Conservation (phyloP, 1,139 yeast genomes). For the Saccharomycopsis hybrid region DNA sequence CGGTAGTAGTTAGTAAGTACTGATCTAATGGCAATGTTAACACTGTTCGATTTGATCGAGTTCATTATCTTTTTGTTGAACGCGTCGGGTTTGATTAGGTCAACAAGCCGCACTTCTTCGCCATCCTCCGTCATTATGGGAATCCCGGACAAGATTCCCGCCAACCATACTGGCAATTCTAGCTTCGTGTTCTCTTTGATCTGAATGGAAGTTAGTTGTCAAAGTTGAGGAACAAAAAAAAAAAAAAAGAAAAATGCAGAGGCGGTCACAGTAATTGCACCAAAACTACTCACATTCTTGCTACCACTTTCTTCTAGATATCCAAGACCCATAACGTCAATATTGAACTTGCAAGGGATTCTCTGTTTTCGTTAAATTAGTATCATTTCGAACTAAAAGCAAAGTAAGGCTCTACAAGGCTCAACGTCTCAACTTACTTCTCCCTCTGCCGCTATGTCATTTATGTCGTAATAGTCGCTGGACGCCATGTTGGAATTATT, state of each 20-base stretch:
- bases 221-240: too few species aligned
- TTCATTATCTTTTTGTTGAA: slow-evolving; percentile 59
- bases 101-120: slow-evolving; percentile 53
- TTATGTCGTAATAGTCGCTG: slow-evolving; percentile 63
- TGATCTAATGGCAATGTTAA: slow-evolving; percentile 59
- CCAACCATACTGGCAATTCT: slow-evolving; percentile 87
- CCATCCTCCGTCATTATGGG: slow-evolving; percentile 33
- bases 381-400: too few species aligned
- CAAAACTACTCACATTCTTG: slow-evolving; percentile 31
- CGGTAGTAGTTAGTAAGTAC: slow-evolving; percentile 62
- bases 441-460: slow-evolving; percentile 76
- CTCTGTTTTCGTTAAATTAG: too few species aligned
- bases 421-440: slow-evolving; percentile 37
- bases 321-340: slow-evolving; percentile 79
- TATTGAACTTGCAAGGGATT: slow-evolving; percentile 72
- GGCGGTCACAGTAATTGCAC: too few species aligned
- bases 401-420: too few species aligned
- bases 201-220: too few species aligned
- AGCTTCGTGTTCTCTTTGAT: slow-evolving; percentile 59
- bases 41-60: slow-evolving; percentile 75
- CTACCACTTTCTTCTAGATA: slow-evolving; percentile 82
- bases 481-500: slow-evolving; percentile 8
- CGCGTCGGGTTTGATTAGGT: slow-evolving; percentile 62
- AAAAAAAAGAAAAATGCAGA: too few species aligned
- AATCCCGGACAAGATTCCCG: slow-evolving; percentile 64